A percentile compares a stretch with the other conserved stretches of the same genome.
Conservation (phyloP, 2,329 filamentous ascomycete species). For the Aspergillus chevalieri region DNA sequence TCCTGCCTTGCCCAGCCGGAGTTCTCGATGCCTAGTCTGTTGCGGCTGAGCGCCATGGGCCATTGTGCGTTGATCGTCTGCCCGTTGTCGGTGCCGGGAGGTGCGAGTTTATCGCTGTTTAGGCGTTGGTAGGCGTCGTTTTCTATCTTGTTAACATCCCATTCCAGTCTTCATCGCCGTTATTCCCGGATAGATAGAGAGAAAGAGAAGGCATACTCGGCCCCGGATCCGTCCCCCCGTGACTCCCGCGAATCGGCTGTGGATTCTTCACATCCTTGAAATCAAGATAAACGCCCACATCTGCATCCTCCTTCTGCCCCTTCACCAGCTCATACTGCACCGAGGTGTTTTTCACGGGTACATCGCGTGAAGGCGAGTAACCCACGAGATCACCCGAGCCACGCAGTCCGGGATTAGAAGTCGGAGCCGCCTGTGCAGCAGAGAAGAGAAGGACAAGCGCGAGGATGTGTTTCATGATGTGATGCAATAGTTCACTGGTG, state of each 20-base stretch:
- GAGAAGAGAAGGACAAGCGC: constrained; percentile 1
- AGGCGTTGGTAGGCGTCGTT: constrained; percentile 48
- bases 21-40: constrained; percentile 36
- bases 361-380: constrained; percentile 32
- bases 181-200: neutral
- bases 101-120: constrained; percentile 51
- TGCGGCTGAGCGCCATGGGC: constrained; percentile 49
- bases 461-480: neutral
- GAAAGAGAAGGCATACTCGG: constrained; percentile 32
- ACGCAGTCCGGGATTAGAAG: constrained; percentile 21
- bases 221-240: constrained; percentile 49
- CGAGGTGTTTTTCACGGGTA: constrained; percentile 28
- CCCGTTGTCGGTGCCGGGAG: constrained; percentile 47
- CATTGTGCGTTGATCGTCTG: constrained; percentile 43
- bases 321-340: constrained; percentile 40
- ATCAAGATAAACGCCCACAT: constrained; percentile 50
- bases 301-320: constrained; percentile 47
- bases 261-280: constrained; percentile 48
- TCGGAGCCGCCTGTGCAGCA: constrained; percentile 10
- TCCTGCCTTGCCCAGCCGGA: constrained; percentile 53
- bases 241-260: constrained; percentile 50
- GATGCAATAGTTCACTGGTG: no score
- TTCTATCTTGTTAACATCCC: constrained; percentile 14
- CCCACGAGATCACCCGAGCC: constrained; percentile 30
- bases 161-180: constrained; percentile 1